Base-by-base conservation (phyloP, 2,329 filamentous ascomycete species). In the Neofusicoccum cordaticola region DNA sequence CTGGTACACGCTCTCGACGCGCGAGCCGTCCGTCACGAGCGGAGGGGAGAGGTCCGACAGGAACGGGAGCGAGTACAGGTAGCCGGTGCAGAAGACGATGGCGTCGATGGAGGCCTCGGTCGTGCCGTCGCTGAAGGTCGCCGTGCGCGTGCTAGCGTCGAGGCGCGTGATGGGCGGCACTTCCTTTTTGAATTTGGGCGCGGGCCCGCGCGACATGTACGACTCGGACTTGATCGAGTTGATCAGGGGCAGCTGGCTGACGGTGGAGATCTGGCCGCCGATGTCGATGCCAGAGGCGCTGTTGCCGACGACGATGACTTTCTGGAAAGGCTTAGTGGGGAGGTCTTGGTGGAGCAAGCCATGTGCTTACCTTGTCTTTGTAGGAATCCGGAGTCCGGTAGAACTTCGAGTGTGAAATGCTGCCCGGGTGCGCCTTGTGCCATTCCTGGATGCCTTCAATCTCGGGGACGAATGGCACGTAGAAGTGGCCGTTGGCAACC, bases 21-120 rank as follows among this genome's bases (percentile, higher is more conserved):
- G 85, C 39, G 84, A 84, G 0, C 93, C 93, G 63, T 87, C 85
- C 0, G 85, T 88, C 63, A 93, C 83, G 1, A 92, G 73, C 0
- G 85, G 81, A 0, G 87, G 83, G 7, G 47, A 31, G 15, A 61
- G 2, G 17, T 66, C 42, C 2, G 83, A 70, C 0, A 88, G 74
- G 72, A 97, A 97, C 0, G 93, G 92, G 65, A 90, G 90, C 4
- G 89, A 88, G 77, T 91, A 97, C 64, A 96, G 85, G 71, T 96
- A 98, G 0, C 94, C 94, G 0, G 94, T 97, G 74, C 91, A 93
- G 76, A 94, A 97, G 34, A 98, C 74, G 5, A 97, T 80, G 1
- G 86, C 85, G 71, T 97, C 93, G 64, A 98, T 77, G 39, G 88
- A 80, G 2, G 79, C 78, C 71, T 92, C 90, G 9, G 89, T 72